Evolutionary conservation across 305 asterid species (phyloP).

Genomic region (Fraxinus floribunda): DNA sequence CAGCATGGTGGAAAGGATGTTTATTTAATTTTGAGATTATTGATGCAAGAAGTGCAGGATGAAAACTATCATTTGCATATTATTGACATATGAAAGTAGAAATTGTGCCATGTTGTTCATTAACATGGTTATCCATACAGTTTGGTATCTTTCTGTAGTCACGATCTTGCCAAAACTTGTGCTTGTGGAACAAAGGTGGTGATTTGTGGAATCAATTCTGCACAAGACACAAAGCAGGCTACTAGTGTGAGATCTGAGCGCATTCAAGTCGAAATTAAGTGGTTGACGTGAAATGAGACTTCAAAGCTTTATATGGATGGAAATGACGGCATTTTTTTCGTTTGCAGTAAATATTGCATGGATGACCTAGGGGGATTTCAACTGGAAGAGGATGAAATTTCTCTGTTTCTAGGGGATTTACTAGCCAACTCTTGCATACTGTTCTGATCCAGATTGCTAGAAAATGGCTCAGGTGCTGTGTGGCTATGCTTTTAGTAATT

Average conservation of each 20-base stretch:
- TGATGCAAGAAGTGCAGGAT: constrained; percentile 6
- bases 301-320: background rate
- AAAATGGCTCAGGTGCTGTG: background rate
- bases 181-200: background rate
- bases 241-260: background rate
- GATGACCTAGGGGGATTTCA: background rate
- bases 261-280: background rate
- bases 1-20: constrained; percentile 35
- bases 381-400: background rate
- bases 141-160: background rate
- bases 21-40: constrained; percentile 29
- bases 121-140: background rate
- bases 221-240: background rate
- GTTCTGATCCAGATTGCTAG: background rate
- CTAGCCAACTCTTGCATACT: background rate
- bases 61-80: background rate
- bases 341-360: background rate
- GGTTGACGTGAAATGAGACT: background rate
- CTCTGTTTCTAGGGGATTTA: background rate
- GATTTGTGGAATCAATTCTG: background rate
- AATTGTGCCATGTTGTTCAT: background rate
- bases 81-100: background rate
- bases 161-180: background rate
- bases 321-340: background rate
- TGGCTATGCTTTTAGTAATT: background rate